phyloP scores from a whole-genome alignment of 1,139 yeast genomes.

The Sugiyamaella japonica region DNA sequence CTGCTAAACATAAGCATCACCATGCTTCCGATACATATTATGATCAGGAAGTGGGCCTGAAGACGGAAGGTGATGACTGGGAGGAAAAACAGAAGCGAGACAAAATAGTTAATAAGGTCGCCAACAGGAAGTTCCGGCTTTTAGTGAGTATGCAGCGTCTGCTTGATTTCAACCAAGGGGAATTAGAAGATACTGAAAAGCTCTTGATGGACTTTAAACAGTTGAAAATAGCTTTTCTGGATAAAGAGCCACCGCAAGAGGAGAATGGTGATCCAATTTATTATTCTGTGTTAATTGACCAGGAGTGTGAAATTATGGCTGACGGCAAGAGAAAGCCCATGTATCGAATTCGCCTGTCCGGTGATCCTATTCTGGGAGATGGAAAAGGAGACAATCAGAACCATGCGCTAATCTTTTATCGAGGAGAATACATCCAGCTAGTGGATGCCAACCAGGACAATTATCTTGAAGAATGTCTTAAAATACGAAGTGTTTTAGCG shows the following conservation, averaged over 20 bases:
- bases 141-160: constrained; percentile 73
- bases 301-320: constrained; percentile 45
- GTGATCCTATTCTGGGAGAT: constrained; percentile 86
- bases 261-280: constrained; percentile 38
- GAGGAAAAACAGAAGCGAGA: constrained; percentile 24
- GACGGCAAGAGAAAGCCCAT: constrained; percentile 49
- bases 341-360: constrained; percentile 64
- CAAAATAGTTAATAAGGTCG: constrained; percentile 49
- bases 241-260: constrained; percentile 46
- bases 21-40: background rate
- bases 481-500: constrained; percentile 71
- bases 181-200: constrained; percentile 55
- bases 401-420: constrained; percentile 68
- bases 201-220: constrained; percentile 64
- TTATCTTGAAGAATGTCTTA: constrained; percentile 80
- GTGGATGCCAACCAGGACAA: constrained; percentile 90
- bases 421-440: constrained; percentile 87
- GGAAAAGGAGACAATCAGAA: constrained; percentile 90
- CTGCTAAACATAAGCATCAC: background rate
- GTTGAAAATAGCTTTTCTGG: constrained; percentile 59
- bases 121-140: constrained; percentile 62
- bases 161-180: constrained; percentile 52
- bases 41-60: background rate
- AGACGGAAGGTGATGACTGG: constrained; percentile 43
- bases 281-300: constrained; percentile 66